phyloP scores from a whole-genome alignment of 2,329 filamentous ascomycete species.

The Stachybotrys chlorohalonatus region DNA sequence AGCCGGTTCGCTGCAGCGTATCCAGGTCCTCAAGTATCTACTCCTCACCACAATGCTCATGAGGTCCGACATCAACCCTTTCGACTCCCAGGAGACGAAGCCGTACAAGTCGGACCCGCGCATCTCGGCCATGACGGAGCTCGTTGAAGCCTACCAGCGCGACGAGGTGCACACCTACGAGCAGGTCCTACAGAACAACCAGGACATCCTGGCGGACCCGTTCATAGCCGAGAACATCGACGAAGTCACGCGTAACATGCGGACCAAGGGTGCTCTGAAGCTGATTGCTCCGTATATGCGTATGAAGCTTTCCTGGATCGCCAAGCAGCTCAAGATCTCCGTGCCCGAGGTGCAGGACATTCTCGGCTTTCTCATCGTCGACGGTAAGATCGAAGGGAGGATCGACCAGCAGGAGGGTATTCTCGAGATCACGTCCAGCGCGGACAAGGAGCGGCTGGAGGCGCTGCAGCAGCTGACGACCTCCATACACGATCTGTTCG shows the following conservation, averaged over 20 bases:
- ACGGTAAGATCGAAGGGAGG: constrained; percentile 75
- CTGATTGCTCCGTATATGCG: constrained; percentile 91
- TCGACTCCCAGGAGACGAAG: constrained; percentile 97
- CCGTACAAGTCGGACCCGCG: constrained; percentile 93
- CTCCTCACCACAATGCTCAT: constrained; percentile 96
- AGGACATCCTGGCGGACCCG: constrained; percentile 79
- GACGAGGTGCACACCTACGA: constrained; percentile 93
- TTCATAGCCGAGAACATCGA: constrained; percentile 99
- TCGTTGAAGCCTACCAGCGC: constrained; percentile 92
- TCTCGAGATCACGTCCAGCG: constrained; percentile 67
- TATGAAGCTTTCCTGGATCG: constrained; percentile 83
- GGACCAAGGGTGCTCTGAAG: constrained; percentile 89
- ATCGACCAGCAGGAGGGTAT: constrained; percentile 84
- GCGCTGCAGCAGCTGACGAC: constrained; percentile 65
- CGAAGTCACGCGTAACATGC: constrained; percentile 96
- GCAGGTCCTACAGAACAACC: constrained; percentile 75
- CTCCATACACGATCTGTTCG: constrained; percentile 61
- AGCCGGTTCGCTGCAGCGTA: constrained; percentile 88
- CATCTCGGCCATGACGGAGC: constrained; percentile 92
- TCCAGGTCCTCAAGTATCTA: constrained; percentile 95
- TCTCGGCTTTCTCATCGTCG: constrained; percentile 85
- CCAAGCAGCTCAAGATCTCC: constrained; percentile 77
- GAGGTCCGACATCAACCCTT: constrained; percentile 97
- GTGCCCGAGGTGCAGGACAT: constrained; percentile 88
- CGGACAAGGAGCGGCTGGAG: constrained; percentile 63